Percentiles rank a stretch among this genome's conserved stretches.
phyloP scores from a whole-genome alignment of 345 rosid species.

The Arabidopsis suecica region DNA sequence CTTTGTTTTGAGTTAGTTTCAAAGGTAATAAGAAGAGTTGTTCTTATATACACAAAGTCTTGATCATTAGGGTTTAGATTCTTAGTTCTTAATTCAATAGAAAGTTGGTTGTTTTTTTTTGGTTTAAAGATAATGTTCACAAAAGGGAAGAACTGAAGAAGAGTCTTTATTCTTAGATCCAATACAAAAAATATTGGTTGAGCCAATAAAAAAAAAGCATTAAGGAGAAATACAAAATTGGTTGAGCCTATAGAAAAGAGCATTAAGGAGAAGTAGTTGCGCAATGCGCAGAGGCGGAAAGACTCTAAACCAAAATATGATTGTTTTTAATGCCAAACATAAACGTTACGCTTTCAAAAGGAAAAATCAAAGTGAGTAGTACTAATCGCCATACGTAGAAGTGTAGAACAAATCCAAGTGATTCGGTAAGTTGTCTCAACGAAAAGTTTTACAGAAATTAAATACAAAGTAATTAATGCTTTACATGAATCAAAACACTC shows the following conservation, averaged over 20 bases:
- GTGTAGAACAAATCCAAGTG: neutral
- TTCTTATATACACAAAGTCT: too few species aligned
- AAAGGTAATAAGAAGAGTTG: too few species aligned
- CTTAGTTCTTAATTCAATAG: too few species aligned
- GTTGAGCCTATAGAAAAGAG: neutral
- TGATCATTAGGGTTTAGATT: too few species aligned
- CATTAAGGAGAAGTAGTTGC: neutral
- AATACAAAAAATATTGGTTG: neutral
- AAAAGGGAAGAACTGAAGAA: too few species aligned
- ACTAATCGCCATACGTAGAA: neutral
- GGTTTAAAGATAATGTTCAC: neutral
- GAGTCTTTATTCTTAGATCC: neutral
- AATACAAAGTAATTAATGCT: neutral
- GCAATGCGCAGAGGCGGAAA: neutral
- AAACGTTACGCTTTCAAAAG: neutral
- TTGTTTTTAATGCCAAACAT: neutral
- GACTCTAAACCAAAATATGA: neutral
- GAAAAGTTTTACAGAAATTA: neutral
- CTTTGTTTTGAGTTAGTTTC: too few species aligned
- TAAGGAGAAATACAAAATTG: neutral
- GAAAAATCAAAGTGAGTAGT: neutral
- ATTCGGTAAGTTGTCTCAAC: conserved; percentile 20
- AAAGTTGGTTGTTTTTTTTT: neutral
- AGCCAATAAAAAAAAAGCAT: neutral
- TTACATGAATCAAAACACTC: conserved; percentile 34